Conservation (phyloP, 176 grass and related monocot species). For the Sorghum bicolor region Sorghum_bicolor_NCBIv3 NC_012877.2:54957501-54958000, state of each 20-base stretch:
- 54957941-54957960: not conserved
- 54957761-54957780: not conserved
- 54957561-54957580: not conserved
- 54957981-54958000: not conserved
- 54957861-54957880: constrained; percentile 12
- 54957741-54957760: not conserved
- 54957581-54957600: not conserved
- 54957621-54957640: not conserved
- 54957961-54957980: not conserved
- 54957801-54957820: not conserved
- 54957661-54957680: not conserved
- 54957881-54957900: not conserved
- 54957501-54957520: not conserved
- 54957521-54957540: not conserved
- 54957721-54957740: not conserved
- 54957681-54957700: not conserved
- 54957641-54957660: not conserved
- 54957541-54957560: not conserved
- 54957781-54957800: constrained; percentile 5
- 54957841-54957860: not conserved
- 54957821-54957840: constrained; percentile 13
- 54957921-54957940: not conserved
- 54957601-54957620: not conserved
- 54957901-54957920: not conserved
- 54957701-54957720: not conserved